phyloP scores from a whole-genome alignment of 176 grass and related monocot genomes.

The Puccinellia tenuiflora region DNA sequence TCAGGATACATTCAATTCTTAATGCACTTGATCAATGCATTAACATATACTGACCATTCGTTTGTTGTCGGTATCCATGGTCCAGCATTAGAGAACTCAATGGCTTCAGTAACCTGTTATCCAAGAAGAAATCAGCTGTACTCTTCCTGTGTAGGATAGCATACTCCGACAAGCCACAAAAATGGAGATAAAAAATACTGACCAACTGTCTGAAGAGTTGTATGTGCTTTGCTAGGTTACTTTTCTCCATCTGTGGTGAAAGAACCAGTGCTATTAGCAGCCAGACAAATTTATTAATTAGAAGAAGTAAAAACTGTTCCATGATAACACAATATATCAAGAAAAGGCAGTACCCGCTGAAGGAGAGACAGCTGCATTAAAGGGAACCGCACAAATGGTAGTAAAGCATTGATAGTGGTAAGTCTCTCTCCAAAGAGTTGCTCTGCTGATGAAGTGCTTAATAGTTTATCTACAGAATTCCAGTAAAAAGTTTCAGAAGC shows the following conservation, averaged over 20 bases:
- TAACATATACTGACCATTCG: constrained; percentile 48
- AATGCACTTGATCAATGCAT: background rate
- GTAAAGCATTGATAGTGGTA: constrained; percentile 40
- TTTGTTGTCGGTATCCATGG: constrained; percentile 22
- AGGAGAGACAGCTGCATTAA: constrained; percentile 55
- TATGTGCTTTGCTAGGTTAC: constrained; percentile 60
- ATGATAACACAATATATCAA: background rate
- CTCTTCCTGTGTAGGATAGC: background rate
- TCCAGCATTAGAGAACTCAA: constrained; percentile 47
- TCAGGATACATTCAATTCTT: background rate
- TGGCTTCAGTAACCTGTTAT: constrained; percentile 67
- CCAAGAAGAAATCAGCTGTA: constrained; percentile 14
- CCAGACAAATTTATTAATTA: background rate
- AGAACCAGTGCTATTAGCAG: background rate
- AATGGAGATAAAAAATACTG: constrained; percentile 11
- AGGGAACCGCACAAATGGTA: constrained; percentile 84
- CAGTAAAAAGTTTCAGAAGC: constrained; percentile 55
- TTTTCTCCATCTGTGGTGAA: constrained; percentile 66
- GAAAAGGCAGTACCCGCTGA: constrained; percentile 42
- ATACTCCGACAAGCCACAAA: background rate
- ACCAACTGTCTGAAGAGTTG: constrained; percentile 55
- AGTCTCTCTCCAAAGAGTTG: constrained; percentile 75
- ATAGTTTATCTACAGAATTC: constrained; percentile 59
- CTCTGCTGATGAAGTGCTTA: constrained; percentile 50
- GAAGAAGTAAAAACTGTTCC: background rate